Base-by-base conservation (phyloP, 441 rosid genomes). In the Eutrema salsugineum region DNA sequence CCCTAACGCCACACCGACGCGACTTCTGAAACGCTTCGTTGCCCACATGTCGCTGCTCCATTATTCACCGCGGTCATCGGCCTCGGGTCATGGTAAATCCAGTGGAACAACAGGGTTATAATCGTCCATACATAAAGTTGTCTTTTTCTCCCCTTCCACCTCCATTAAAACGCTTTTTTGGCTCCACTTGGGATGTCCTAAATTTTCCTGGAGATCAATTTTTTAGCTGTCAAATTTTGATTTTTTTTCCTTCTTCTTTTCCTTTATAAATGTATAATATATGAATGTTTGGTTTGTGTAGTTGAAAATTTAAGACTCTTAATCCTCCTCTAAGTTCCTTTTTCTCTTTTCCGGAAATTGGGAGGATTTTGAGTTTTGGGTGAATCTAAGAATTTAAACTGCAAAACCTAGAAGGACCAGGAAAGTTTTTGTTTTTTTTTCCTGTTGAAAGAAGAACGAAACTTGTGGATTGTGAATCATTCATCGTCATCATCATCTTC, bases 1-100 rank as follows among this genome's bases (percentile, higher is more conserved):
- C 80, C 73, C 30, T 30, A 17, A 16, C 32, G 27, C 28, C 51
- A 58, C 72, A 71, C 80, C 80, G 73, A 77, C 77, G 69, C 73
- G 72, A 65, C 55, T 57, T 44, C 19, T 61, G 49, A 14, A 61
- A 51, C 66, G 50, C 65, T 19, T 63, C 39, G 69, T 66, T 66
- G 68, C 28, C 64, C 80, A 77, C 80, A 71, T 71, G 72, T 51
- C 63, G 12, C 16, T 24, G 5, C 16, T 30, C 59, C 32, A 77
- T 66, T 66, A 60, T 60, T 46, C 5, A 60, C 65, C 80, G 72
- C n/a, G 42, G 4, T 64, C 67, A n/a, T 49, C 68, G 72, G 76
- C 1, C 11, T 8, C 0, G 20, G 15, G 64, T 71, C 36, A 24
- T 58, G 63, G 75, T 62, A 46, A 62, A 20, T 63, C 42, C 8